A percentile compares a stretch with the other conserved stretches of the same genome.
These are phyloP conservation scores for Entonaema liquescens DNA, from an alignment of 495 filamentous ascomycete genomes.

Conservation along the genomic window DNA sequence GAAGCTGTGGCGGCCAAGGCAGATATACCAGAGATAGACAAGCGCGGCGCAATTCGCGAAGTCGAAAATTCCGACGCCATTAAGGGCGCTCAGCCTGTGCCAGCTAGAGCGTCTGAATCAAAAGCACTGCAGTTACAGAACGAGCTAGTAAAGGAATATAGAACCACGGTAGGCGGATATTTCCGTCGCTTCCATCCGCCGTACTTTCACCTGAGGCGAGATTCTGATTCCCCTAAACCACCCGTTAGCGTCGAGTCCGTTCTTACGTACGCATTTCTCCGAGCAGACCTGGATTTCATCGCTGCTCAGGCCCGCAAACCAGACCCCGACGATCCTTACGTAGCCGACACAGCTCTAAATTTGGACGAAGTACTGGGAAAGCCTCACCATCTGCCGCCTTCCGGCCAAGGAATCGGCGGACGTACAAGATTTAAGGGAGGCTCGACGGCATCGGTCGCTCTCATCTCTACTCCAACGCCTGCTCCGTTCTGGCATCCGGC, in stretches of 20 bases:
- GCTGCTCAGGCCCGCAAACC: slow-evolving; percentile 79
- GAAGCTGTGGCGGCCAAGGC: slow-evolving; percentile 47
- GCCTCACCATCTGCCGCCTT: slow-evolving; percentile 63
- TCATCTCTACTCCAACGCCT: slow-evolving; percentile 90
- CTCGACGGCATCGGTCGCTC: slow-evolving; percentile 84
- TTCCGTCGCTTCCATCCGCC: slow-evolving; percentile 87
- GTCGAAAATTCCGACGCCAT: slow-evolving; percentile 42
- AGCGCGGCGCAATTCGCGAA: slow-evolving; percentile 42
- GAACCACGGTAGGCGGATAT: slow-evolving; percentile 87
- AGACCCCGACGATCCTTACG: slow-evolving; percentile 70
- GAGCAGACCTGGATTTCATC: slow-evolving; percentile 92
- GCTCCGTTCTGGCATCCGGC: slow-evolving; percentile 95
- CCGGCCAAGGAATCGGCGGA: slow-evolving; percentile 69
- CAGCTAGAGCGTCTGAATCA: slow-evolving; percentile 45
- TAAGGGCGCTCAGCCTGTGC: slow-evolving; percentile 44
- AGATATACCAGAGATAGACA: slow-evolving; percentile 40
- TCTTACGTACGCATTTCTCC: slow-evolving; percentile 89
- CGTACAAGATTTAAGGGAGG: slow-evolving; percentile 86
- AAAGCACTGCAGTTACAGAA: slow-evolving; percentile 69
- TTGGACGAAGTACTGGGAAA: slow-evolving; percentile 79
- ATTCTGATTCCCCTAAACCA: slow-evolving; percentile 36
- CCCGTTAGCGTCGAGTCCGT: slow-evolving; percentile 66
- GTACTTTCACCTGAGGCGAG: slow-evolving; percentile 56
- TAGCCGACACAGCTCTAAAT: slow-evolving; percentile 78
- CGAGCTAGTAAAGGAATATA: slow-evolving; percentile 78